Conservation (phyloP, 768 basidiomycete species). For the Boletales sp. region DNA sequence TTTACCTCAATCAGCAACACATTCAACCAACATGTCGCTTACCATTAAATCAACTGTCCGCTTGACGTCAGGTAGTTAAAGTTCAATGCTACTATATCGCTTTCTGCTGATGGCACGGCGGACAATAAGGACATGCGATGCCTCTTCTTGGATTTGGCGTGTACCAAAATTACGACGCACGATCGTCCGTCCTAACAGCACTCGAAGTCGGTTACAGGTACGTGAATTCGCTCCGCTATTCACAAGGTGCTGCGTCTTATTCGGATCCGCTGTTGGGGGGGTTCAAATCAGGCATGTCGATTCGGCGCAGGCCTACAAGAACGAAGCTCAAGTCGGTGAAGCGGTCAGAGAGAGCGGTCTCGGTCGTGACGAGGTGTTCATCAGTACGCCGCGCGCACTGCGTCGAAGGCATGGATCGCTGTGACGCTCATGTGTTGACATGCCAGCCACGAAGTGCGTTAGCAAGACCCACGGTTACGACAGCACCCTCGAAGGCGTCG, state of each 20-base stretch:
- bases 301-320: constrained; percentile 66
- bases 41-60: constrained; percentile 30
- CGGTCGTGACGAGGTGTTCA: constrained; percentile 58
- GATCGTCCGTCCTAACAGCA: constrained; percentile 55
- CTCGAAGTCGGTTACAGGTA: constrained; percentile 65
- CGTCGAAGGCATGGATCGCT: not conserved
- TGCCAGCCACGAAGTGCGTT: constrained; percentile 61
- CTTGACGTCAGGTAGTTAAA: constrained; percentile 34
- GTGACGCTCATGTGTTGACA: constrained; percentile 3
- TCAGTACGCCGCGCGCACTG: constrained; percentile 51
- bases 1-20: constrained; percentile 15
- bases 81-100: constrained; percentile 1
- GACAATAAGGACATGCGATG: constrained; percentile 47
- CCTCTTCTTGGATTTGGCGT: constrained; percentile 71
- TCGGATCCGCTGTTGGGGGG: no score
- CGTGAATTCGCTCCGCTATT: no score
- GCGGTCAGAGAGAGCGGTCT: constrained; percentile 57
- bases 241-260: no score
- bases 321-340: constrained; percentile 59
- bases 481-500: constrained; percentile 52
- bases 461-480: constrained; percentile 62
- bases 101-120: constrained; percentile 1
- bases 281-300: constrained; percentile 57
- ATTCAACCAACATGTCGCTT: constrained; percentile 18
- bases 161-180: constrained; percentile 60